Evolutionary conservation across 2,329 filamentous ascomycete genomes (phyloP).

Genomic region (Ophiognomonia clavigignenti-juglandacearum): DNA sequence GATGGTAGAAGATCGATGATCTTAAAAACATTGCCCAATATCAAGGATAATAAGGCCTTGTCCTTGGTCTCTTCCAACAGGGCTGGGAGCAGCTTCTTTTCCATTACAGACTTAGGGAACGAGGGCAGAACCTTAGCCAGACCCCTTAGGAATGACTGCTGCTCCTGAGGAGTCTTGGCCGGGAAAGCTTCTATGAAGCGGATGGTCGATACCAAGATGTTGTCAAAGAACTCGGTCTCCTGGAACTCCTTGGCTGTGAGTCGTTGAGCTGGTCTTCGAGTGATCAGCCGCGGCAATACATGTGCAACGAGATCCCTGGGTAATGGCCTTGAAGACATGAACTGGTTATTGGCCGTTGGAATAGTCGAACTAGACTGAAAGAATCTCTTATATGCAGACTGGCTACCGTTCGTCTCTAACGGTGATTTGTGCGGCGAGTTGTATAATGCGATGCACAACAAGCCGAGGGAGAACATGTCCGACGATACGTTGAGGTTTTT

Average conservation of each 20-base stretch:
- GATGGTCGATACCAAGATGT: constrained; percentile 92
- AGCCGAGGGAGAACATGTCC: constrained; percentile 90
- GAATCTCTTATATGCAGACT: constrained; percentile 78
- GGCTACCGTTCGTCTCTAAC: constrained; percentile 72
- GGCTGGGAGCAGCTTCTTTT: constrained; percentile 88
- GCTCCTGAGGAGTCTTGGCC: constrained; percentile 86
- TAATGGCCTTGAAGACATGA: constrained; percentile 71
- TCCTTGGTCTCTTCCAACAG: constrained; percentile 93
- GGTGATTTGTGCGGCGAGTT: constrained; percentile 92
- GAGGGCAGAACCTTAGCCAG: constrained; percentile 82
- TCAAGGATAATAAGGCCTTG: constrained; percentile 74
- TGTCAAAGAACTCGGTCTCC: constrained; percentile 93
- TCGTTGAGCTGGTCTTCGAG: constrained; percentile 78
- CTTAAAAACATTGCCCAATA: constrained; percentile 88
- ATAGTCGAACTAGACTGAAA: constrained; percentile 75
- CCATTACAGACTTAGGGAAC: constrained; percentile 88
- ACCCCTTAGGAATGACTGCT: constrained; percentile 85
- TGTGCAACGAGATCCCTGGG: constrained; percentile 72
- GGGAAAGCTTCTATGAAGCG: constrained; percentile 89
- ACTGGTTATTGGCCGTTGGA: constrained; percentile 78
- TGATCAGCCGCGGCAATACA: constrained; percentile 81
- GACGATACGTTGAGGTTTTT: constrained; percentile 77
- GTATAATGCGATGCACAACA: constrained; percentile 85
- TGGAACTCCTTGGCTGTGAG: constrained; percentile 90
- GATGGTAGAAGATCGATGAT: constrained; percentile 76